Percentiles rank a stretch among this genome's conserved stretches.
Conservation (phyloP, 495 filamentous ascomycete species). For the Talaromyces thailandensis region DNA sequence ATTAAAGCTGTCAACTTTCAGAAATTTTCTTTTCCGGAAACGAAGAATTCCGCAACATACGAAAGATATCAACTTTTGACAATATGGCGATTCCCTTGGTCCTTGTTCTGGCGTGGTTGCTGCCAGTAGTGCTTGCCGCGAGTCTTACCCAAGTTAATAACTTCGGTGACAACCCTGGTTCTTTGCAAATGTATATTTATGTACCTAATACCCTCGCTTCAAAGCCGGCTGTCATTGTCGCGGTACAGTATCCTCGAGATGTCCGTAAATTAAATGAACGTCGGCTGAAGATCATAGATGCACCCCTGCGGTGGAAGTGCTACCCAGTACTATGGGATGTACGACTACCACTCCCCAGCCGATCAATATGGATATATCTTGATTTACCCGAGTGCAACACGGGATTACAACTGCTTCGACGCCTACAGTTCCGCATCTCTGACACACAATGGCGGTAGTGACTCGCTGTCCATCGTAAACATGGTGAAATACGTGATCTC, state of each 20-base stretch:
- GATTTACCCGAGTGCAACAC: constrained; percentile 44
- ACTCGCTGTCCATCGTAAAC: constrained; percentile 49
- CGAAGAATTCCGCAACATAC: not conserved
- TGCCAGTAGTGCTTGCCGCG: not conserved
- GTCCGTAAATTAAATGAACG: not conserved
- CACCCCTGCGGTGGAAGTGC: constrained; percentile 32
- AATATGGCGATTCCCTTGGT: not conserved
- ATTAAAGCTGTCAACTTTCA: not conserved
- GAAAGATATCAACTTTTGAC: not conserved
- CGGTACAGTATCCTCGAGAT: constrained; percentile 28
- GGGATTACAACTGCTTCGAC: constrained; percentile 49
- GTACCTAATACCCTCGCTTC: constrained; percentile 42
- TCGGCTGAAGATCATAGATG: constrained; percentile 17
- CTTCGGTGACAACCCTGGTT: constrained; percentile 31
- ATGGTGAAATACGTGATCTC: constrained; percentile 48
- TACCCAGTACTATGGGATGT: constrained; percentile 35
- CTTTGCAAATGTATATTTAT: constrained; percentile 43
- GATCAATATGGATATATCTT: constrained; percentile 48
- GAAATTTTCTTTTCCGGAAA: not conserved
- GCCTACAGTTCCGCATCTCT: constrained; percentile 44
- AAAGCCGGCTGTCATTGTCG: constrained; percentile 44
- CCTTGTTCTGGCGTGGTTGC: constrained; percentile 1
- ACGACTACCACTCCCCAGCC: constrained; percentile 37
- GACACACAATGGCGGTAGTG: constrained; percentile 48
- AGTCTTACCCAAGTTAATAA: constrained; percentile 13